Conservation (phyloP, 768 basidiomycete genomes). For the Pluteus cervinus region DNA sequence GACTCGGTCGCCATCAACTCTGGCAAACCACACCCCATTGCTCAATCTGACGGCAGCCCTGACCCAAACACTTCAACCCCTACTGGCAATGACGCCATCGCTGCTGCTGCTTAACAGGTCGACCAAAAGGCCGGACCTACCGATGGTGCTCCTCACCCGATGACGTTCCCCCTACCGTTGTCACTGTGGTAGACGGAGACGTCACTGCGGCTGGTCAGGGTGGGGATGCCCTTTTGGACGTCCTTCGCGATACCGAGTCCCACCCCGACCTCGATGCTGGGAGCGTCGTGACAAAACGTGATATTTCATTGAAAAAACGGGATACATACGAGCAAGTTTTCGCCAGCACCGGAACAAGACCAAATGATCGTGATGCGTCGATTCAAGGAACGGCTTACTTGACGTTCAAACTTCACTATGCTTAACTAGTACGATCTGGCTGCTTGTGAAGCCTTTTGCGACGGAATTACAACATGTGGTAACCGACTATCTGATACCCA, state of each 20-base stretch:
- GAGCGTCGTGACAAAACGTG: slow-evolving; percentile 11
- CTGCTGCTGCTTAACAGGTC: too few species aligned
- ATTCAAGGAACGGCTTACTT: slow-evolving; percentile 44
- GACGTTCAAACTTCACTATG: slow-evolving; percentile 35
- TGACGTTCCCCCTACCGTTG: too few species aligned
- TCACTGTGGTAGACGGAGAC: slow-evolving; percentile 22
- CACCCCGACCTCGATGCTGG: slow-evolving; percentile 7
- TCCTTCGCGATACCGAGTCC: slow-evolving; percentile 20
- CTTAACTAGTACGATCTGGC: slow-evolving; percentile 39
- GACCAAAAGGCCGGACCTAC: too few species aligned
- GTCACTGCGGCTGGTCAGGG: slow-evolving; percentile 38
- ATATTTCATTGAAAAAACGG: slow-evolving; percentile 15
- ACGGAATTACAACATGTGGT: slow-evolving; percentile 33
- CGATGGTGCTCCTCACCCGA: too few species aligned
- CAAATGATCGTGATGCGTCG: slow-evolving; percentile 33
- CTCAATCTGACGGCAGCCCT: too few species aligned
- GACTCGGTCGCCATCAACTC: too few species aligned
- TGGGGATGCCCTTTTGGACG: too few species aligned
- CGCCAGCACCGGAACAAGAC: slow-evolving; percentile 25
- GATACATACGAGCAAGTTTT: slow-evolving; percentile 31
- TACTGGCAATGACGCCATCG: too few species aligned
- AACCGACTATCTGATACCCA: slow-evolving; percentile 14
- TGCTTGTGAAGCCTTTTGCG: slow-evolving; percentile 36
- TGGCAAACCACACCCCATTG: too few species aligned
- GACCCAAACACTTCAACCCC: too few species aligned